Conservation (phyloP, 441 rosid genomes). For the Gossypium trilobum region DNA sequence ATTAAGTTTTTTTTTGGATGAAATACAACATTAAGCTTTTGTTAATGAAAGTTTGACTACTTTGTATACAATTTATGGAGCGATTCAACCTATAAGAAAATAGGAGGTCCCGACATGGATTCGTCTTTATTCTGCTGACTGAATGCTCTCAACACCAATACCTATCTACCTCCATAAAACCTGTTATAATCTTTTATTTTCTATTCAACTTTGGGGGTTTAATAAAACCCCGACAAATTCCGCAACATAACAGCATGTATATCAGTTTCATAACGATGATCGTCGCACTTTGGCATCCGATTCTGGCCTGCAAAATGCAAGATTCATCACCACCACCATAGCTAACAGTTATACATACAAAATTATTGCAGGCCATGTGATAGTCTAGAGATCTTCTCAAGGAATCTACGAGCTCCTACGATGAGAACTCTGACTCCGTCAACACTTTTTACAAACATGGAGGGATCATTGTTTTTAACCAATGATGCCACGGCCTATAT, state of each 20-base stretch:
- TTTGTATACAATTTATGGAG: too few species aligned
- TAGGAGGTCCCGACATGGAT: too few species aligned
- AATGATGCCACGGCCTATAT: too few species aligned
- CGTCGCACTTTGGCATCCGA: conserved; percentile 7
- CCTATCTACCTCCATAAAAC: neutral
- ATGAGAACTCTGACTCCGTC: too few species aligned
- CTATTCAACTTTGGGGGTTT: neutral
- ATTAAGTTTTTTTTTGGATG: too few species aligned
- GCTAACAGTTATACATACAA: neutral
- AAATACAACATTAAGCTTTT: neutral
- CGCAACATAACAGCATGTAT: neutral
- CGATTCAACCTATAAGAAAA: too few species aligned
- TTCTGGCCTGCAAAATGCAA: conserved; percentile 25
- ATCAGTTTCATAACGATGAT: conserved; percentile 20
- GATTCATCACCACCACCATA: neutral
- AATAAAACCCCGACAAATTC: too few species aligned
- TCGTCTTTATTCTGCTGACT: neutral
- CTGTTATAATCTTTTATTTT: neutral
- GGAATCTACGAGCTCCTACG: neutral
- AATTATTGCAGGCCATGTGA: neutral
- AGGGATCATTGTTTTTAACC: too few species aligned
- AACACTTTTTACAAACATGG: too few species aligned
- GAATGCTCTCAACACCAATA: neutral
- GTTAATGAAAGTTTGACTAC: neutral
- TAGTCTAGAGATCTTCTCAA: neutral